These are phyloP conservation scores for Diphasiastrum complanatum DNA, from an alignment of 83 land plant species.

Conservation along the genomic window DNA sequence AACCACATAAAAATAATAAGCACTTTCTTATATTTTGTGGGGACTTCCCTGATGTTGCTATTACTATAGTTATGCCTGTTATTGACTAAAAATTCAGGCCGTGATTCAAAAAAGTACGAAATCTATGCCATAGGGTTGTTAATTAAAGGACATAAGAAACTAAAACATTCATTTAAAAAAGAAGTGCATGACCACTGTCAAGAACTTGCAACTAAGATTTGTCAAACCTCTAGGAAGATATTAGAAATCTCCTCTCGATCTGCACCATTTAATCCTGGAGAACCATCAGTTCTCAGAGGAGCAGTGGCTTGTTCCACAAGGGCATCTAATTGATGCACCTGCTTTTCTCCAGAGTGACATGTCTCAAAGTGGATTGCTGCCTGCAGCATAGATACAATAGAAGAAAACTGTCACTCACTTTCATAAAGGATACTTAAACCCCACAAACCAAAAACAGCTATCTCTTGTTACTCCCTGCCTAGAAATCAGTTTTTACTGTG, in stretches of 20 bases:
- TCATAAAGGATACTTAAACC: too few species aligned
- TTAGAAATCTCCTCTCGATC: constrained; percentile 81
- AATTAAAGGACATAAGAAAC: too few species aligned
- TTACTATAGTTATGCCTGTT: neutral
- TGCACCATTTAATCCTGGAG: constrained; percentile 30
- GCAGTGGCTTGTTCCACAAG: constrained; percentile 60
- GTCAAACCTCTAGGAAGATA: constrained; percentile 72
- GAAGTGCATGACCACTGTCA: neutral
- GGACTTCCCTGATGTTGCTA: neutral
- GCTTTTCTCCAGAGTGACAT: constrained; percentile 42
- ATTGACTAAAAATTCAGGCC: neutral
- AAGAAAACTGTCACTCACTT: neutral
- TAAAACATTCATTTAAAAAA: neutral
- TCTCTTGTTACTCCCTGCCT: too few species aligned
- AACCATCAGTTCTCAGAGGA: constrained; percentile 42
- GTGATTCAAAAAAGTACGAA: neutral
- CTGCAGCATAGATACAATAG: constrained; percentile 33
- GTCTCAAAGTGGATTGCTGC: constrained; percentile 80
- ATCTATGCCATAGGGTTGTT: too few species aligned
- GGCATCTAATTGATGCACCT: constrained; percentile 57
- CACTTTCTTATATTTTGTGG: too few species aligned
- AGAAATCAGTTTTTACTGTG: neutral
- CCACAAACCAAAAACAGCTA: too few species aligned
- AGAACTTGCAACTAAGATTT: neutral
- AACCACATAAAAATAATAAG: constrained; percentile 1